Conservation (phyloP, 768 basidiomycete species). For the Tricholoma terreum region DNA sequence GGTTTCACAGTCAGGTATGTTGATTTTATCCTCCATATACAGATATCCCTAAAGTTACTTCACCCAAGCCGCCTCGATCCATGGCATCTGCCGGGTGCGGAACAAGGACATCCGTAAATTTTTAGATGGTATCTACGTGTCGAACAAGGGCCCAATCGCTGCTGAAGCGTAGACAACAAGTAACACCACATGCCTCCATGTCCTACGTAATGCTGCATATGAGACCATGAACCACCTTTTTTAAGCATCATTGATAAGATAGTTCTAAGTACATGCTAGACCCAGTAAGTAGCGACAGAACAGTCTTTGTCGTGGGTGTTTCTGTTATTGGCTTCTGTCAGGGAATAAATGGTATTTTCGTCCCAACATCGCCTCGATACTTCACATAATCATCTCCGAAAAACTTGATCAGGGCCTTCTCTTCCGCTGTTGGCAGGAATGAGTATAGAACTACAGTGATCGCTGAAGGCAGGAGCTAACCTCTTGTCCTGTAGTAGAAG, state of each 20-base stretch:
- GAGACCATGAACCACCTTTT: neutral
- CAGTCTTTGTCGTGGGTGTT: neutral
- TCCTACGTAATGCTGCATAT: constrained; percentile 2
- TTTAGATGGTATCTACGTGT: constrained; percentile 92
- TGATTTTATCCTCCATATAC: neutral
- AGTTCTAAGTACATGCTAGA: neutral
- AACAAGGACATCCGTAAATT: constrained; percentile 99
- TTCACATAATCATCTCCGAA: constrained; percentile 85
- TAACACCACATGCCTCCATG: neutral
- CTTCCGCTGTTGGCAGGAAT: constrained; percentile 60
- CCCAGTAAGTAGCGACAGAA: too few relatives aligned
- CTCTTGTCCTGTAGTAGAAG: constrained; percentile 75
- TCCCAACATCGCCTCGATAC: constrained; percentile 78
- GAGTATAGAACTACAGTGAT: neutral
- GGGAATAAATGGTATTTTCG: constrained; percentile 82
- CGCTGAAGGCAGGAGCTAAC: constrained; percentile 45
- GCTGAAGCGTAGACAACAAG: constrained; percentile 39
- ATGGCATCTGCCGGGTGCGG: constrained; percentile 93
- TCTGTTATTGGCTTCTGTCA: constrained; percentile 26
- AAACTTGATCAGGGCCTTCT: constrained; percentile 73
- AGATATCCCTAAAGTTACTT: constrained; percentile 4
- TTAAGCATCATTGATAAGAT: neutral
- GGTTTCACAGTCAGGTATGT: constrained; percentile 91
- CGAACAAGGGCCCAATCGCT: constrained; percentile 68
- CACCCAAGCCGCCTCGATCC: constrained; percentile 83